Base-by-base conservation (phyloP, 2,329 filamentous ascomycete genomes). In the Dactylellina leptospora region DNA sequence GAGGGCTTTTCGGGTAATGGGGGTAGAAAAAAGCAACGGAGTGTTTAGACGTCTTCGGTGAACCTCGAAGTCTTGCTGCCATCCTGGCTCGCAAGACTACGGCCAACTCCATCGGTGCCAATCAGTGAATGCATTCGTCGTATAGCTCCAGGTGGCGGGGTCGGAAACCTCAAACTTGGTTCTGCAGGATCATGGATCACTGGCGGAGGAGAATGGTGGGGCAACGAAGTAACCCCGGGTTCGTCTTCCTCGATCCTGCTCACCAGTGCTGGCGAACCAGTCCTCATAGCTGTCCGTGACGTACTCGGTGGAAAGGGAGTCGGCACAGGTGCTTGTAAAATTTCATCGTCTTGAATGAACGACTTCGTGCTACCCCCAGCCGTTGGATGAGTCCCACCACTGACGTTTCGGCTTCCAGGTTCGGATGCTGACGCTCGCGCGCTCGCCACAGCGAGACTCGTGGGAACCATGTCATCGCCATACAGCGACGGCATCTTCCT, bases 61-160 rank as follows among this genome's bases (percentile, higher is more conserved):
- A 73, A 73, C 22, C 69, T 68, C 18, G 69, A 73, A 4, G 69
- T 73, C 33, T 73, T 73, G 55, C 69, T 73, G 22, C 69, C 69
- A 38, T 73, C 69, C 33, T 73, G 69, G 50, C 69, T 73, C 42
- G 69, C 61, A 10, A 73, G 62, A 30, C 69, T 73, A 16, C 69
- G 60, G 11, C 69, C 69, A 8, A 73, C 69, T 1, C 47, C 69
- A 53, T 73, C 69, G 2, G 69, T 51, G 13, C 60, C 69, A 4
- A 68, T 53, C 36, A 64, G 48, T n/a, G 68, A 72, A 38, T 73
- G 69, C 69, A 68, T 66, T 23, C 69, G 42, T 53, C 61, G 55
- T 25, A 68, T 45, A 2, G 69, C 69, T 22, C 69, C 62, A 11
- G 69, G 69, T 30, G 69, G 69, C 25, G 69, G 69, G 2, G 69